Base-by-base conservation (phyloP, 495 filamentous ascomycete genomes). In the Collariella sp. region DNA sequence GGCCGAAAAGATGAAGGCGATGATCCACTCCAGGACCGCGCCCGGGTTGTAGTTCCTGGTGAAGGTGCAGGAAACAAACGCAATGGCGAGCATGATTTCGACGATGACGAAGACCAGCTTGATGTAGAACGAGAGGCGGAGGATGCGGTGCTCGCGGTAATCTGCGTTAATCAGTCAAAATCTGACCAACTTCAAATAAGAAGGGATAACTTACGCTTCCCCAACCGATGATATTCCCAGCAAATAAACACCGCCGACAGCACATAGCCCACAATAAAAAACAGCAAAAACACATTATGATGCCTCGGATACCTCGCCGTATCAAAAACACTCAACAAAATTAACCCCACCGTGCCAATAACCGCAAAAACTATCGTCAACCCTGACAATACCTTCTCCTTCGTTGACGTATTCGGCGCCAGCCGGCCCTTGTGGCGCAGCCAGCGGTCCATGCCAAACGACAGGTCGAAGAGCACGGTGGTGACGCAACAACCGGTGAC, bases 1-100 rank as follows among this genome's bases (percentile, higher is more conserved):
- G 62, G 88, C 86, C 10, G 85, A 90, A 72, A 95, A 98, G 56
- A 96, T 75, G 60, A 97, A 83, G 20, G 90, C 84, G 56, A 98
- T 85, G 48, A 84, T 56, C 91, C 91, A 96, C 64, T 77, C 75
- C 29, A 88, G 64, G 15, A 85, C 72, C 0, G 83, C 83, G 15
- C 75, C 81, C 1, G 70, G 55, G 65, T 87, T 79, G 55, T 77
- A 73, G 48, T 71, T 55, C 1, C 46, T 19, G n/a, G 50, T 64
- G 36, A 69, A 70, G 24, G 64, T 71, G 57, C 70, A 70, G 3
- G 72, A 60, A 3, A 73, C 75, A 57, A 87, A 86, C 39, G 69
- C 80, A 65, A 89, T 81, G 1, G 86, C 87, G 0, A 97, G 80
- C 2, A 70, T 73, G 34, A 95, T 65, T 65, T 94, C 90, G 50